Conservation (phyloP, 495 filamentous ascomycete species). For the Penicillium atrosanguineum region DNA sequence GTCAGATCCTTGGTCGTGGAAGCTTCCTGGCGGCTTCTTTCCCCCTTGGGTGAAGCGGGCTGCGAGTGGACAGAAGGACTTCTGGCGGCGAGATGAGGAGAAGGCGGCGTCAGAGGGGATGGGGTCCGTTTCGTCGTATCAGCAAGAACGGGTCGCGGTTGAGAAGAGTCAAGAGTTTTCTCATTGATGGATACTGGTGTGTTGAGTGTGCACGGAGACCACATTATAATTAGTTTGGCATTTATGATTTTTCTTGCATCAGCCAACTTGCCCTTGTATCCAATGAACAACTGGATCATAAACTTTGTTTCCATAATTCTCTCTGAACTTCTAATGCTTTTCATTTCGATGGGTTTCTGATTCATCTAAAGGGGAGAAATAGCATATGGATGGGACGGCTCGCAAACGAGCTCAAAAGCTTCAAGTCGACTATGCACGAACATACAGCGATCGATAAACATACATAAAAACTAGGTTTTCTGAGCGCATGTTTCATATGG, state of each 20-base stretch:
- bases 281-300: background rate
- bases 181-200: background rate
- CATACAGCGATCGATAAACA: background rate
- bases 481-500: background rate
- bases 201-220: background rate
- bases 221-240: background rate
- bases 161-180: slow-evolving; percentile 8
- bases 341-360: too few species aligned
- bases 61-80: slow-evolving; percentile 63
- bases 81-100: slow-evolving; percentile 54
- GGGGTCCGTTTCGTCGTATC: slow-evolving; percentile 14
- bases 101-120: slow-evolving; percentile 7
- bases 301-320: background rate
- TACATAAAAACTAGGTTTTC: too few species aligned
- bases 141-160: slow-evolving; percentile 15
- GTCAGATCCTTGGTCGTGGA: slow-evolving; percentile 73
- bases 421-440: background rate
- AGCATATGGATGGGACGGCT: background rate
- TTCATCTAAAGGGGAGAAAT: background rate
- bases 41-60: slow-evolving; percentile 66
- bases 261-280: background rate
- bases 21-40: slow-evolving; percentile 62
- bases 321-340: background rate
- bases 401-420: slow-evolving; percentile 2
- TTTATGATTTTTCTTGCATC: background rate